Evolutionary conservation across 331 rosid genomes (phyloP).

Genomic region (Quercus phellos): DNA sequence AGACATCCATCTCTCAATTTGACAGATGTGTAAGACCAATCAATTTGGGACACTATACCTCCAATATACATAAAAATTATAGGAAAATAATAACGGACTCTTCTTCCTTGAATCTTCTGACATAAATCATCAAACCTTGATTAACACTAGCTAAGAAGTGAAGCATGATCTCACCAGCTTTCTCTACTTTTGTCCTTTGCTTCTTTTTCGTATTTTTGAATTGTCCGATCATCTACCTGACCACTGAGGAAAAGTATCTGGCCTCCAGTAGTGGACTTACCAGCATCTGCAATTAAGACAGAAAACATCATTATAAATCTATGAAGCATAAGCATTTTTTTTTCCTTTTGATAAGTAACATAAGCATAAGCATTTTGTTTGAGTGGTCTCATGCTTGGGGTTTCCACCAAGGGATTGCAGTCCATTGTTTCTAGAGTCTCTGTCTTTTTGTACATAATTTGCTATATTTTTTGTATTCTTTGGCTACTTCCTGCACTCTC

Average conservation of each 20-base stretch:
- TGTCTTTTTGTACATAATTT: no score
- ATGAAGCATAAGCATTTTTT: not conserved
- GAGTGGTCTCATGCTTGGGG: no score
- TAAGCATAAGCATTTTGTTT: not conserved
- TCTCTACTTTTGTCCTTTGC: conserved; percentile 99
- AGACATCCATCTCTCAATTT: not conserved
- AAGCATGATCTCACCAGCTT: conserved; percentile 73
- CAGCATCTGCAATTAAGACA: conserved; percentile 64
- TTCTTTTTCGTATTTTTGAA: conserved; percentile 95
- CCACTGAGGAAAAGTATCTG: conserved; percentile 98
- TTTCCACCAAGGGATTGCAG: no score
- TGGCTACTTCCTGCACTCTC: no score
- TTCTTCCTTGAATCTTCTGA: not conserved
- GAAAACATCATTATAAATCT: not conserved
- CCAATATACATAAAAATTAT: not conserved
- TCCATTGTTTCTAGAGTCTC: no score
- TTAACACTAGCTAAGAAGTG: conserved; percentile 12
- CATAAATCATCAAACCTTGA: not conserved
- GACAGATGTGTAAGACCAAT: not conserved
- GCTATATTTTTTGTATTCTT: no score
- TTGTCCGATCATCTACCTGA: conserved; percentile 95
- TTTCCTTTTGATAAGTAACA: no score
- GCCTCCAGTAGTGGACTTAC: conserved; percentile 97
- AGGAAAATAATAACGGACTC: not conserved
- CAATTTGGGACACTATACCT: not conserved